A percentile compares a stretch with the other conserved stretches of the same genome.
Conservation (phyloP, 495 filamentous ascomycete genomes). For the Diplogelasinospora grovesii region DNA sequence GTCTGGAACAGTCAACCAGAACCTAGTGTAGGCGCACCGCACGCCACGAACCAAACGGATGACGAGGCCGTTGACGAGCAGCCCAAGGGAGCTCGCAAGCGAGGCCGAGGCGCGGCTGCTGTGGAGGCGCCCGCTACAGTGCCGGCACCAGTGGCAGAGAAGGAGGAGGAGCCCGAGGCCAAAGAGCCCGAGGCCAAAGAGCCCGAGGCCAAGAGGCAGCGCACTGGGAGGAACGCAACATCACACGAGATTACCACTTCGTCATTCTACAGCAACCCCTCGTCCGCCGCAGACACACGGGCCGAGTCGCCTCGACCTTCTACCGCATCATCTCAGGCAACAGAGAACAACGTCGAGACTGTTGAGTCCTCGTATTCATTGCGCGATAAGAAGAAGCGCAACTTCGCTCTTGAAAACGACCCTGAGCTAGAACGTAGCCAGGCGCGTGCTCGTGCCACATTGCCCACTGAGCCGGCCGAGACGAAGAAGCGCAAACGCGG, state of each 20-base stretch:
- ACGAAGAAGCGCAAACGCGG: slow-evolving; percentile 18
- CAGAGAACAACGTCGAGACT: slow-evolving; percentile 22
- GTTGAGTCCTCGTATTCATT: slow-evolving; percentile 29
- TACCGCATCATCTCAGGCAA: slow-evolving; percentile 24
- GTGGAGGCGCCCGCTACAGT: slow-evolving; percentile 4
- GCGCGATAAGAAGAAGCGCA: slow-evolving; percentile 31
- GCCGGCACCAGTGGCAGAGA: too few relatives aligned
- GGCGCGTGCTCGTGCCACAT: slow-evolving; percentile 13
- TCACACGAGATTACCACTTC: slow-evolving; percentile 17
- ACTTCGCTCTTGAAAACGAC: slow-evolving; percentile 31
- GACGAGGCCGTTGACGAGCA: slow-evolving; percentile 13
- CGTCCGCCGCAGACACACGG: slow-evolving; percentile 14
- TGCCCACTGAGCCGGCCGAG: slow-evolving; percentile 8
- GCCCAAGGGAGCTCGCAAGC: slow-evolving; percentile 17
- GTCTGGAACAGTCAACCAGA: too few relatives aligned
- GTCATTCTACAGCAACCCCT: slow-evolving; percentile 22
- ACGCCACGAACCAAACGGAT: slow-evolving; percentile 7
- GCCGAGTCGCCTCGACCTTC: slow-evolving; percentile 28
- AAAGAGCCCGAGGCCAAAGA: slow-evolving; percentile 11
- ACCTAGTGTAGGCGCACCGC: neutral
- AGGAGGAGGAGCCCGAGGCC: too few relatives aligned
- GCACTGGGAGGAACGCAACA: neutral
- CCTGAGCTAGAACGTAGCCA: slow-evolving; percentile 21
- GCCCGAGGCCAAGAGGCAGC: slow-evolving; percentile 21
- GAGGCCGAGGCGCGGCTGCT: slow-evolving; percentile 16